Base-by-base conservation (phyloP, 805 yeast species). In the Saccharomycopsis selenospora region DNA sequence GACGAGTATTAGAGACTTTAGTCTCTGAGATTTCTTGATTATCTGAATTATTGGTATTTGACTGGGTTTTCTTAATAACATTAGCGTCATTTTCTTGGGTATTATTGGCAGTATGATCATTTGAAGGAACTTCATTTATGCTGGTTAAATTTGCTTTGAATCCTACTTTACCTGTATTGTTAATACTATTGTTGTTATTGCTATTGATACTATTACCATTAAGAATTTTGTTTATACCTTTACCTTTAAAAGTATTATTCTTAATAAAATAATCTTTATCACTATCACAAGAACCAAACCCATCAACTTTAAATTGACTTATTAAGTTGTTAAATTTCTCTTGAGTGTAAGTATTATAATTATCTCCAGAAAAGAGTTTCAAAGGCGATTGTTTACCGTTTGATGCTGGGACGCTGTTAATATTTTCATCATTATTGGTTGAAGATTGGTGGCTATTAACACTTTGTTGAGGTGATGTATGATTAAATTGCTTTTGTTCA, bases 301-400 rank as follows among this genome's bases (percentile, higher is more conserved):
- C 10, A 10, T 45, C 43, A n/a, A 25, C 20, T n/a, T 29, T 36
- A 26, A 28, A 36, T 25, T 40, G 42, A 27, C 43, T 18, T 14
- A 53, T 50, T 23, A 50, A 40, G 22, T 51, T 48, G 30, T 53
- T 46, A 11, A 53, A 47, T 38, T 40, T 47, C 22, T 51, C 42
- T 29, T 53, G 42, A 10, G 56, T 53, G 42, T 53, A 50, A 3
- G 54, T 50, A 38, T 53, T 53, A 25, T 53, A 50, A 11, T 45
- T 24, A 29, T 53, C 29, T 8, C 45, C 50, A 2, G 51, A 43
- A 27, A 53, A 53, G 10, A 53, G 42, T 40, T 53, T 53, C 38
- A 53, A 50, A 6, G 56, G 56, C 5, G 56, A 53, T 29, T 53
- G 56, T 26, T 45, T 47, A 4, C 49, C 49, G 25, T 36, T 36